Evolutionary conservation across 2,329 filamentous ascomycete species (phyloP), one percentile per base, ranked within the genome.

Genomic region (Talaromyces sp.): DNA sequence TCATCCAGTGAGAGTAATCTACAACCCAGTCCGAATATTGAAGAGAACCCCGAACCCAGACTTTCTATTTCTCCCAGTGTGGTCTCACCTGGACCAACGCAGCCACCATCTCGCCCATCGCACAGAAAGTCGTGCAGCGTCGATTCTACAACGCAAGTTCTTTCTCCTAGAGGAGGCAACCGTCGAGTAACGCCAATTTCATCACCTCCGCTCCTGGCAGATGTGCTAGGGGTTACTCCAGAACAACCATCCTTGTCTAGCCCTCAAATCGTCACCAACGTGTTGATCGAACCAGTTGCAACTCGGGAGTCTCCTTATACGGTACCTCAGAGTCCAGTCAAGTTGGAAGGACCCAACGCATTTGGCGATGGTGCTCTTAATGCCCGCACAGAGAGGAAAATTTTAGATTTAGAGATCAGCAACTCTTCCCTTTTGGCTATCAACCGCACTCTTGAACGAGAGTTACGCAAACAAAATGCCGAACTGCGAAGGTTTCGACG

Each of bases 381-480:
- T 72, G 95, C 95, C 15, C 86, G 95, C 32, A 85, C 92, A 39
- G 95, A 98, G 75, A 86, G 95, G 64, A 99, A 98, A 78, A 93
- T 99, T 0, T 85, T 98, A 67, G 95, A 99, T 73, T 81, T 99
- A 6, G 92, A 99, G 73, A 99, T 99, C 65, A 96, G 90, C 60
- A 99, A 99, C 71, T 95, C 92, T 1, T 97, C 93, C 1, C 83
- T 99, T 3, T 85, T 96, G 61, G 95, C 95, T 47, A 98, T 99
- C 77, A 99, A 99, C 72, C 85, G 93, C 58, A 95, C 92, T 0
- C 79, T 99, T 0, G 95, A 99, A 77, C 86, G 92, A 27, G 92
- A 98, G 72, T 83, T 99, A 69, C 87, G 92, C 28, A 96, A 96
- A 72, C 93, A 98, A 70, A 93, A 90, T 42, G 85, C 90, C 0